phyloP scores from a whole-genome alignment of 192 early-diverging fungal species.

The Coemansia sp. region DNA sequence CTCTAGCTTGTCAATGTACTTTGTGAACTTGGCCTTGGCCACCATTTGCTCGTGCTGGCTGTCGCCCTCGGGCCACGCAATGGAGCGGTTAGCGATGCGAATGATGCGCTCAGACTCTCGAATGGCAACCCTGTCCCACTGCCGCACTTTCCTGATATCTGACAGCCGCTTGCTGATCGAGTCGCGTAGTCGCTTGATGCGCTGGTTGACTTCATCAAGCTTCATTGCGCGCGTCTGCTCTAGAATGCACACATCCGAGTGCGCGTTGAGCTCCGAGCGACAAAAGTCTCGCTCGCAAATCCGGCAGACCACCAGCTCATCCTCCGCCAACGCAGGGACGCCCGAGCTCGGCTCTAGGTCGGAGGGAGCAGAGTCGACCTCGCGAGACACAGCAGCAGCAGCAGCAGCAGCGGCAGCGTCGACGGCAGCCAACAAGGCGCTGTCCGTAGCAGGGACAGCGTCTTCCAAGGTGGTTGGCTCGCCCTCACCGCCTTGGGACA shows the following conservation, averaged over 20 bases:
- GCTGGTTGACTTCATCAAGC: conserved; percentile 59
- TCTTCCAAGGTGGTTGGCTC: background rate
- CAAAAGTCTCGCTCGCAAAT: conserved; percentile 82
- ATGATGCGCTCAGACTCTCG: conserved; percentile 43
- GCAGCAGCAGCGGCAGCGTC: background rate
- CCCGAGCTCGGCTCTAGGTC: background rate
- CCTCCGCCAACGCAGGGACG: background rate
- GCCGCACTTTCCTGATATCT: conserved; percentile 43
- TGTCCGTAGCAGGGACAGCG: background rate
- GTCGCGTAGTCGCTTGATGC: conserved; percentile 57
- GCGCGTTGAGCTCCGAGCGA: conserved; percentile 64
- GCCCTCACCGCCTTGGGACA: background rate
- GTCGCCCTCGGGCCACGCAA: conserved; percentile 50
- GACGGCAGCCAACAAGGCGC: background rate
- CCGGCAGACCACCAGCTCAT: conserved; percentile 67
- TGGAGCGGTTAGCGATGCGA: conserved; percentile 44
- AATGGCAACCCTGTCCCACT: conserved; percentile 33
- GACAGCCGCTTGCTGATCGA: conserved; percentile 53
- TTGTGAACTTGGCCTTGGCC: conserved; percentile 46
- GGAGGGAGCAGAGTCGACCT: background rate
- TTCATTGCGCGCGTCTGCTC: conserved; percentile 69
- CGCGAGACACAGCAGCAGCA: background rate
- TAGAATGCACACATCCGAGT: conserved; percentile 76
- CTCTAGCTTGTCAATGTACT: conserved; percentile 50
- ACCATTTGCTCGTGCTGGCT: conserved; percentile 50